phyloP scores from a whole-genome alignment of 139 green algal species.

The Coccomyxa sp. region DNA sequence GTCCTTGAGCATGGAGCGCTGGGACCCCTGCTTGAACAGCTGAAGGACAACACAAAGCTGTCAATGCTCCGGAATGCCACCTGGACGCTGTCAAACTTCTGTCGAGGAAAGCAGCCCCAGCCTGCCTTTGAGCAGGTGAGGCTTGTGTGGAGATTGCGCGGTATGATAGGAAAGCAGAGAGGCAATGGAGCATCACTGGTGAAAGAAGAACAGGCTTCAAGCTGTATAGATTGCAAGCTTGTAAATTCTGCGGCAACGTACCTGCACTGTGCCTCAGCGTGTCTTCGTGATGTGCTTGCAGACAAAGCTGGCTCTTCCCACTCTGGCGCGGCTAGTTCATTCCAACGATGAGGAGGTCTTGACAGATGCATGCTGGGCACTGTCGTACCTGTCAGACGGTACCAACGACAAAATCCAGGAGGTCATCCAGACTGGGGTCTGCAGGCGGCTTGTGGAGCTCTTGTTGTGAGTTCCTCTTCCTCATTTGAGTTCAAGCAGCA shows the following conservation, averaged over 20 bases:
- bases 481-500: background rate
- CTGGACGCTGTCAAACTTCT: constrained; percentile 99
- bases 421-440: constrained; percentile 94
- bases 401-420: constrained; percentile 99
- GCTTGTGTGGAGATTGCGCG: too few species aligned
- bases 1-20: constrained; percentile 84
- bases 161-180: too few species aligned
- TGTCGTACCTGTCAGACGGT: constrained; percentile 97
- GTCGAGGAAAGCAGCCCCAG: constrained; percentile 91
- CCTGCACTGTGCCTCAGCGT: background rate
- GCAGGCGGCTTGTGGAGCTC: constrained; percentile 84
- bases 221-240: too few species aligned
- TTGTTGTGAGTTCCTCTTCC: constrained; percentile 54
- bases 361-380: constrained; percentile 98
- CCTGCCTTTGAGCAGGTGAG: constrained; percentile 59
- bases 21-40: constrained; percentile 87
- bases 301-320: constrained; percentile 83
- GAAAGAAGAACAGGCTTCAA: background rate
- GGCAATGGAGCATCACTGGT: background rate
- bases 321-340: constrained; percentile 88
- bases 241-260: too few species aligned
- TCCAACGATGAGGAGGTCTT: constrained; percentile 95
- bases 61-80: constrained; percentile 98
- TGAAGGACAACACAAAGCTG: constrained; percentile 88
- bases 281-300: constrained; percentile 22